A percentile compares a stretch with the other conserved stretches of the same genome.
These are phyloP conservation scores for Flaveria brownii DNA, from an alignment of 129 eudicot genomes.

Conservation along the genomic window DNA sequence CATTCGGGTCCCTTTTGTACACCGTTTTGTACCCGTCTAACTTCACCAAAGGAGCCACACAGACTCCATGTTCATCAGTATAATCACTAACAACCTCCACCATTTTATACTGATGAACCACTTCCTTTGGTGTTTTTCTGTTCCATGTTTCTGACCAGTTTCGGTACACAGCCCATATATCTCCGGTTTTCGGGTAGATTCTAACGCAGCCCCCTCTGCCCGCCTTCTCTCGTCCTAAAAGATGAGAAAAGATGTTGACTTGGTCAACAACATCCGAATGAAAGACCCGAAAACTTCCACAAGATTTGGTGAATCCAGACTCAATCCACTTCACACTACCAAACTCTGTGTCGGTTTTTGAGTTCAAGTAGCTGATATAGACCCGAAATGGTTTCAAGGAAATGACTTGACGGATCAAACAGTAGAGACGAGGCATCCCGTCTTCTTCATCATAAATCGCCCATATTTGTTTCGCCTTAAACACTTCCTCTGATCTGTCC, in stretches of 20 bases:
- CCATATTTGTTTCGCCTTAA: slow-evolving; percentile 87
- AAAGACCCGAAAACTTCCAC: slow-evolving; percentile 73
- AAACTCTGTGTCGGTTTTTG: slow-evolving; percentile 77
- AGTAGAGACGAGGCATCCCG: slow-evolving; percentile 92
- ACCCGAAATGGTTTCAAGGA: slow-evolving; percentile 76
- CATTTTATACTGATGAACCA: slow-evolving; percentile 82
- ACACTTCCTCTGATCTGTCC: slow-evolving; percentile 77
- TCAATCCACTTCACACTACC: slow-evolving; percentile 66
- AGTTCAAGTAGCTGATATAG: slow-evolving; percentile 69
- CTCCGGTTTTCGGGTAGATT: slow-evolving; percentile 75
- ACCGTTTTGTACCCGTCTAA: slow-evolving; percentile 76
- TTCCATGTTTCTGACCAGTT: slow-evolving; percentile 87
- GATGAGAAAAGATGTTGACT: slow-evolving; percentile 90
- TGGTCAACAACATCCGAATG: slow-evolving; percentile 69
- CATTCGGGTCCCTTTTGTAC: slow-evolving; percentile 48
- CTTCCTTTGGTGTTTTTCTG: slow-evolving; percentile 65
- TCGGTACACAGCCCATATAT: slow-evolving; percentile 79
- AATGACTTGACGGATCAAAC: slow-evolving; percentile 75
- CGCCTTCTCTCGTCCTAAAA: slow-evolving; percentile 68
- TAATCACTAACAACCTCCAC: slow-evolving; percentile 82
- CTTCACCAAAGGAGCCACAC: slow-evolving; percentile 59
- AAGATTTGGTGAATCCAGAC: slow-evolving; percentile 89
- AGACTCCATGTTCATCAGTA: slow-evolving; percentile 68
- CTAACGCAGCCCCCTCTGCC: slow-evolving; percentile 86
- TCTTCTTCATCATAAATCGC: slow-evolving; percentile 93